Evolutionary conservation across 2,329 filamentous ascomycete species (phyloP).

Genomic region (Trichoderma atrobrunneum): DNA sequence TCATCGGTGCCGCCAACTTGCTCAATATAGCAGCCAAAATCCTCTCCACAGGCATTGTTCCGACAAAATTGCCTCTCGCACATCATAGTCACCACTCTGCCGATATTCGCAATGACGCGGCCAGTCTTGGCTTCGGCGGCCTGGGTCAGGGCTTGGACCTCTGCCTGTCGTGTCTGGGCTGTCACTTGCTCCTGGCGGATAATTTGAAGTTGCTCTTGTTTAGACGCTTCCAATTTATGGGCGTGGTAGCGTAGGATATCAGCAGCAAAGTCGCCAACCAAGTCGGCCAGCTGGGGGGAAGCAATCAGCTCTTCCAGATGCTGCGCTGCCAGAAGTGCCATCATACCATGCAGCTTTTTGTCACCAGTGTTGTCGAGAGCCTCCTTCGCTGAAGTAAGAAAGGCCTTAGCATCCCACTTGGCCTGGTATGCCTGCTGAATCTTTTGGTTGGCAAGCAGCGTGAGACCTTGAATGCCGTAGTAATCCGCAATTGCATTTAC

Average conservation of each 20-base stretch:
- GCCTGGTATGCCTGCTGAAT: slow-evolving; percentile 2
- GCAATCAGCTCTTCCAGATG: not conserved
- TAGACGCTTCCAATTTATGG: not conserved
- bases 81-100: not conserved
- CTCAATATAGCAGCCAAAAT: slow-evolving; percentile 8
- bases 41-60: not conserved
- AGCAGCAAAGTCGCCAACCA: slow-evolving; percentile 5
- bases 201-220: not conserved
- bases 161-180: not conserved
- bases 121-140: not conserved
- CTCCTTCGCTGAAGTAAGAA: not conserved
- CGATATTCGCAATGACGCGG: not conserved
- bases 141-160: not conserved
- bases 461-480: slow-evolving; percentile 22
- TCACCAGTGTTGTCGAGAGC: slow-evolving; percentile 8
- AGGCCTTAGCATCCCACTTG: slow-evolving; percentile 1
- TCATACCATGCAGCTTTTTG: not conserved
- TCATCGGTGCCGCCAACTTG: not conserved
- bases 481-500: slow-evolving; percentile 26
- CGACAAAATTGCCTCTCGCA: not conserved
- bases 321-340: not conserved
- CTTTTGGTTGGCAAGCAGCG: slow-evolving; percentile 16
- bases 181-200: not conserved
- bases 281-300: not conserved
- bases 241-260: not conserved